Percentiles rank a stretch among this genome's conserved stretches.
These are phyloP conservation scores for Kickxella alabastrina DNA, from an alignment of 192 early-diverging fungal species.

Conservation along the genomic window DNA sequence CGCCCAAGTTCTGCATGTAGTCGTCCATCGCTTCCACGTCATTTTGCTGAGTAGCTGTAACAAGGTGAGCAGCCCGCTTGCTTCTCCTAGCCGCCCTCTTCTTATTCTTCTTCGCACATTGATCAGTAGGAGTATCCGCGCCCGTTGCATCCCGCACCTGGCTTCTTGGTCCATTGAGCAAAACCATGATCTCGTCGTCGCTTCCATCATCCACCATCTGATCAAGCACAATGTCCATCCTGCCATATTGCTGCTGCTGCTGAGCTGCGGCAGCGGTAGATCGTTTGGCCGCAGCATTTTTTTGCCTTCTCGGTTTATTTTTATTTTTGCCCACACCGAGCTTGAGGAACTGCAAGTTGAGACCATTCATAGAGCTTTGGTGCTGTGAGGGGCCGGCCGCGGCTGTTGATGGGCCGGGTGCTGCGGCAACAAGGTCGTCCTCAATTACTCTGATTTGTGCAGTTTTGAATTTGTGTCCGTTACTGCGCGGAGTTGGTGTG, in stretches of 20 bases:
- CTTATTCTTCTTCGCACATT: too few species aligned
- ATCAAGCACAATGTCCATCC: too few species aligned
- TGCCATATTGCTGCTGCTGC: not conserved
- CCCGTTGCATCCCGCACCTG: too few species aligned
- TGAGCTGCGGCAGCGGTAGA: not conserved
- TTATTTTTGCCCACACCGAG: conserved; percentile 15
- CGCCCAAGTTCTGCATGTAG: conserved; percentile 33
- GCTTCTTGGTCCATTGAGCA: too few species aligned
- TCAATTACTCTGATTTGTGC: conserved; percentile 8
- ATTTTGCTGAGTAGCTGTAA: not conserved
- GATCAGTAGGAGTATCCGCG: too few species aligned
- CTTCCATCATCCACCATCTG: too few species aligned
- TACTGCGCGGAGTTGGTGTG: not conserved
- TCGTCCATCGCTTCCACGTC: conserved; percentile 21
- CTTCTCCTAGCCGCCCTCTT: conserved; percentile 4
- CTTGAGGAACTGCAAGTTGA: conserved; percentile 27
- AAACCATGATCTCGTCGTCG: too few species aligned
- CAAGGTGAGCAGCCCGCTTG: conserved; percentile 1
- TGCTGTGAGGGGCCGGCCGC: not conserved
- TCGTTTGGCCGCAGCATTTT: too few species aligned
- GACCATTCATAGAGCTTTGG: conserved; percentile 3
- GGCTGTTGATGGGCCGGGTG: not conserved
- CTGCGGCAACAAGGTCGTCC: conserved; percentile 21
- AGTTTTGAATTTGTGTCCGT: not conserved
- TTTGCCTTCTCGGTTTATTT: too few species aligned